A percentile compares a stretch with the other conserved stretches of the same genome.
These are phyloP conservation scores for Bidens hawaiensis DNA, from an alignment of 140 eudicot genomes.

Conservation along the genomic window DNA sequence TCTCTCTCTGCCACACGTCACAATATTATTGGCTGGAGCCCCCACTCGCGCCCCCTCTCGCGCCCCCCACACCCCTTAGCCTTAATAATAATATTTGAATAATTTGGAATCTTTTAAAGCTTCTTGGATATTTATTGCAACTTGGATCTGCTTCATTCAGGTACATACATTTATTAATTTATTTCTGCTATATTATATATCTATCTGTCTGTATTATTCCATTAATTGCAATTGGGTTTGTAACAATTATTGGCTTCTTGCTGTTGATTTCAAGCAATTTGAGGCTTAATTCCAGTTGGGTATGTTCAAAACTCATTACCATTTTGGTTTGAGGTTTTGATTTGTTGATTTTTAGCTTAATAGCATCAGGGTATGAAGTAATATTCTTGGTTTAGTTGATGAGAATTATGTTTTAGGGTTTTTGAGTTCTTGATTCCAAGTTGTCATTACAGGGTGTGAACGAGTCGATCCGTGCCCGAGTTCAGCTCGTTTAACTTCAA, in stretches of 20 bases:
- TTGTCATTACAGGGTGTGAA: background rate
- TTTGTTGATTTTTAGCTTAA: background rate
- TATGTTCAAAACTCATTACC: background rate
- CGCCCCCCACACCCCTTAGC: too few species aligned
- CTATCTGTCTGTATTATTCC: background rate
- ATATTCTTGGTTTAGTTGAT: background rate
- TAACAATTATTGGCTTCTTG: too few species aligned
- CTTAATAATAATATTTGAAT: too few species aligned
- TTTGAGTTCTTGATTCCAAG: background rate
- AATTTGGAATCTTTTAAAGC: background rate
- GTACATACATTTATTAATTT: slow-evolving; percentile 23
- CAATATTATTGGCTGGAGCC: too few species aligned
- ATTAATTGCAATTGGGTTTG: slow-evolving; percentile 13
- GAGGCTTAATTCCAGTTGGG: background rate
- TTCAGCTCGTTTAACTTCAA: too few species aligned
- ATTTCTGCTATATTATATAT: too few species aligned
- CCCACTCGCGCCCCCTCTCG: too few species aligned
- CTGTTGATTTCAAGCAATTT: background rate
- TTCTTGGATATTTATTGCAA: background rate
- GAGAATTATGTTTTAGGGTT: background rate
- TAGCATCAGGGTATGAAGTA: background rate
- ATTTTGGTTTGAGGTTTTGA: background rate
- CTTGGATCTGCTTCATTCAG: slow-evolving; percentile 14
- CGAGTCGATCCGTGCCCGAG: background rate
- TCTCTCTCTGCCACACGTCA: too few species aligned